phyloP scores from a whole-genome alignment of 208 protist genomes.

The Wallacemonas sp. region DNA sequence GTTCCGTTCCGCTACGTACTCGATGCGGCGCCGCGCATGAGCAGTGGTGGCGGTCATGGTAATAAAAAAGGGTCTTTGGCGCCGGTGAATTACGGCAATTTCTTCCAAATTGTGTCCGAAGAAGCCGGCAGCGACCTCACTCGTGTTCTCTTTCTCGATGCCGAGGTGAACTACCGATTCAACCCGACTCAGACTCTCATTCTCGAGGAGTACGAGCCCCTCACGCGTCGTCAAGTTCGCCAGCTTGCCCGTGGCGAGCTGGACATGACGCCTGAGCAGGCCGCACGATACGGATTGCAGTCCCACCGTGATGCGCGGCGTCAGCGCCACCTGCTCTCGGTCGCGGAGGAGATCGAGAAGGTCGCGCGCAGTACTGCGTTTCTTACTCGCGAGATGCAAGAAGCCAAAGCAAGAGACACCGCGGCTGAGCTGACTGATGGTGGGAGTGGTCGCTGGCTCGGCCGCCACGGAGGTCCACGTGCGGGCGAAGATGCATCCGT shows the following conservation, averaged over 20 bases:
- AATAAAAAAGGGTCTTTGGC: conserved; percentile 31
- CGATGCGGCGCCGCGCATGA: conserved; percentile 21
- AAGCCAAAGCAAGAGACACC: background rate
- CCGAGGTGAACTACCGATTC: conserved; percentile 83
- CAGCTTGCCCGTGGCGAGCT: conserved; percentile 11
- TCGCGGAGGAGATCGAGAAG: conserved; percentile 20
- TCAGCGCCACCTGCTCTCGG: conserved; percentile 15
- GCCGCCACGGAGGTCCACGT: conserved; percentile 1
- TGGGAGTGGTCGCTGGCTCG: conserved; percentile 5
- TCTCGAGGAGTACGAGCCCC: conserved; percentile 62
- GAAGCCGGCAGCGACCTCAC: conserved; percentile 28
- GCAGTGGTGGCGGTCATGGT: conserved; percentile 13
- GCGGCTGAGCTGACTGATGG: background rate
- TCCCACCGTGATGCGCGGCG: conserved; percentile 19
- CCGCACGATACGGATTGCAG: conserved; percentile 23
- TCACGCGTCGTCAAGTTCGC: conserved; percentile 42
- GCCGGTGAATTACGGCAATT: conserved; percentile 62
- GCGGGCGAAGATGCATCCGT: background rate
- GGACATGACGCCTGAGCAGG: conserved; percentile 17
- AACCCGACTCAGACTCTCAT: conserved; percentile 65
- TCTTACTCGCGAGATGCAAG: conserved; percentile 12
- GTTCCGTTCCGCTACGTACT: conserved; percentile 44
- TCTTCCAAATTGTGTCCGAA: conserved; percentile 39
- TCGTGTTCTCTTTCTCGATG: conserved; percentile 82
- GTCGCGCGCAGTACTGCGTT: conserved; percentile 15